Percentiles rank a stretch among this genome's conserved stretches.
phyloP scores from a whole-genome alignment of 139 green algal genomes.

The Parachlorella kessleri region DNA sequence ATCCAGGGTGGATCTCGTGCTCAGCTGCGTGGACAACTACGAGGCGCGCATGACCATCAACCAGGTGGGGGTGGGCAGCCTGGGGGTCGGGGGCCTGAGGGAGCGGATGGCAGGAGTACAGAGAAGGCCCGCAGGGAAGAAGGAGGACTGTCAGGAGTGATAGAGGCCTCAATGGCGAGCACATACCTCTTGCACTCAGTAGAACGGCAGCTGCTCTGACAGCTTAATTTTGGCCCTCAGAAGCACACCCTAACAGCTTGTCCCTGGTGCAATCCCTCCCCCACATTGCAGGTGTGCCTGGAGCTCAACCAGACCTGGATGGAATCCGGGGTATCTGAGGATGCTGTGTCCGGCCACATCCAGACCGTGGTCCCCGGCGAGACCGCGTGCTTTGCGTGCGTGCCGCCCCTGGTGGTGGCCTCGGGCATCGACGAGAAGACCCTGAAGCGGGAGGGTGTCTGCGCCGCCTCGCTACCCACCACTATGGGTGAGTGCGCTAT shows the following conservation, averaged over 20 bases:
- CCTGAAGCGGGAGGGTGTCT: conserved; percentile 96
- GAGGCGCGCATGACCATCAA: conserved; percentile 98
- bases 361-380: conserved; percentile 72
- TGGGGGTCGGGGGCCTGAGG: too few species aligned
- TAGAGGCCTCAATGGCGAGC: not conserved
- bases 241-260: too few species aligned
- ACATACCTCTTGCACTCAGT: too few species aligned
- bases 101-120: too few species aligned
- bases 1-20: conserved; percentile 89
- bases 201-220: too few species aligned
- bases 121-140: too few species aligned
- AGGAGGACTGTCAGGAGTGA: too few species aligned
- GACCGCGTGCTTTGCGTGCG: conserved; percentile 89
- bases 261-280: not conserved
- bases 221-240: too few species aligned
- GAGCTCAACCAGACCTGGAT: conserved; percentile 96
- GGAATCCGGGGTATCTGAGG: conserved; percentile 95
- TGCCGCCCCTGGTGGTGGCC: conserved; percentile 92
- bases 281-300: conserved; percentile 79
- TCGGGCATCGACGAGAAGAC: conserved; percentile 96
- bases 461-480: conserved; percentile 94
- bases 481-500: conserved; percentile 90
- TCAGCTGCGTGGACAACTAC: conserved; percentile 99
- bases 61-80: too few species aligned
- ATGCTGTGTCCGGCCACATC: conserved; percentile 96